Conservation (phyloP, 805 yeast genomes). For the Yarrowia yakushimensis region DNA sequence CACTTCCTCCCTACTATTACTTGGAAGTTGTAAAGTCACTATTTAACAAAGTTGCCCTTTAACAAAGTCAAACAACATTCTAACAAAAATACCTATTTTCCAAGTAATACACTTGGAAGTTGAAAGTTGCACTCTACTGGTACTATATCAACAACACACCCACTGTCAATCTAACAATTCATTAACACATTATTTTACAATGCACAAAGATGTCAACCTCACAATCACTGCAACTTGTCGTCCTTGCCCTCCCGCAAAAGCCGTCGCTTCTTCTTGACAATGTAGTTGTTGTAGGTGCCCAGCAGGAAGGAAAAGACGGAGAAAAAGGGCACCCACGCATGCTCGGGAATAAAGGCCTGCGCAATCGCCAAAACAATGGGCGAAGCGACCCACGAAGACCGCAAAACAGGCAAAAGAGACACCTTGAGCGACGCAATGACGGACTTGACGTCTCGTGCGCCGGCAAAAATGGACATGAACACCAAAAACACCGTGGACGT, state of each 20-base stretch:
- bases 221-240: slow-evolving; percentile 23
- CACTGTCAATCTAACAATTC: background rate
- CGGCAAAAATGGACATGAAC: slow-evolving; percentile 40
- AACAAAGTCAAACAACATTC: no score
- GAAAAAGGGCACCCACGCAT: slow-evolving; percentile 43
- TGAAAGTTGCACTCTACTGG: no score
- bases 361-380: slow-evolving; percentile 40
- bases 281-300: slow-evolving; percentile 40
- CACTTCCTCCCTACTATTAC: no score
- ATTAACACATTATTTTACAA: background rate
- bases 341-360: slow-evolving; percentile 40
- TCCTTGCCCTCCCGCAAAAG: slow-evolving; percentile 24
- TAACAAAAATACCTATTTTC: no score
- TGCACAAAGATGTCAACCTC: no score
- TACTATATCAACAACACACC: no score
- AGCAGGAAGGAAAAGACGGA: slow-evolving; percentile 40
- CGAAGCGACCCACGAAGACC: slow-evolving; percentile 40
- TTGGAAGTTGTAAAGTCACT: no score
- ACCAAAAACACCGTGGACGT: slow-evolving; percentile 35
- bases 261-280: slow-evolving; percentile 34
- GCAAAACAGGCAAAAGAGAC: slow-evolving; percentile 37
- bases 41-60: no score
- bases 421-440: slow-evolving; percentile 35
- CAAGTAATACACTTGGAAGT: no score
- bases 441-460: slow-evolving; percentile 36